These are phyloP conservation scores for Lasiosphaeria miniovina DNA, from an alignment of 495 filamentous ascomycete species.

Conservation along the genomic window DNA sequence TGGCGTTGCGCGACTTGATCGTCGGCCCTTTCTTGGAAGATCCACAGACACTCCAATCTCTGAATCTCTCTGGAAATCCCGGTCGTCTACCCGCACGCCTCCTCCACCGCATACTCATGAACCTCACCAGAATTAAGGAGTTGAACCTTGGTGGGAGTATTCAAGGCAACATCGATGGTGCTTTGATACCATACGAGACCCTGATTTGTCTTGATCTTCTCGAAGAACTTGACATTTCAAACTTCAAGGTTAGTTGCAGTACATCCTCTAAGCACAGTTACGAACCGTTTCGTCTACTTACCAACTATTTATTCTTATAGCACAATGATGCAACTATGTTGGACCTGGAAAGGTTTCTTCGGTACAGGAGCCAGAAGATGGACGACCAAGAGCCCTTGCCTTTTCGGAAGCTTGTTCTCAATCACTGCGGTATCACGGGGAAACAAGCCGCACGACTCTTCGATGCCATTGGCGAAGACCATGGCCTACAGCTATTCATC, in stretches of 20 bases:
- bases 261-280: background rate
- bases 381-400: constrained; percentile 59
- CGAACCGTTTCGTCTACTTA: background rate
- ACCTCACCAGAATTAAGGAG: constrained; percentile 31
- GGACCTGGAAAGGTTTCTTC: constrained; percentile 46
- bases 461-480: constrained; percentile 63
- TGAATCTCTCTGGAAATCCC: constrained; percentile 71
- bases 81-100: constrained; percentile 56
- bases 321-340: constrained; percentile 54
- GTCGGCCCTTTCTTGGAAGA: constrained; percentile 46
- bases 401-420: constrained; percentile 67
- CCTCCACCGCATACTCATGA: constrained; percentile 21
- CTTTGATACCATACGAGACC: constrained; percentile 25
- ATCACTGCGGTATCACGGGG: constrained; percentile 78
- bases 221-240: constrained; percentile 69
- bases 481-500: constrained; percentile 72
- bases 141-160: constrained; percentile 79
- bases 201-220: constrained; percentile 22
- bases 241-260: constrained; percentile 52
- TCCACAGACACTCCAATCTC: constrained; percentile 33
- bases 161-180: constrained; percentile 58
- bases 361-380: constrained; percentile 50
- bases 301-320: constrained; percentile 22
- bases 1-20: constrained; percentile 22
- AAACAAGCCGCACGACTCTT: constrained; percentile 75